Percentiles rank a stretch among this genome's conserved stretches.
phyloP scores from a whole-genome alignment of 495 filamentous ascomycete genomes.

The Zalerion maritima region DNA sequence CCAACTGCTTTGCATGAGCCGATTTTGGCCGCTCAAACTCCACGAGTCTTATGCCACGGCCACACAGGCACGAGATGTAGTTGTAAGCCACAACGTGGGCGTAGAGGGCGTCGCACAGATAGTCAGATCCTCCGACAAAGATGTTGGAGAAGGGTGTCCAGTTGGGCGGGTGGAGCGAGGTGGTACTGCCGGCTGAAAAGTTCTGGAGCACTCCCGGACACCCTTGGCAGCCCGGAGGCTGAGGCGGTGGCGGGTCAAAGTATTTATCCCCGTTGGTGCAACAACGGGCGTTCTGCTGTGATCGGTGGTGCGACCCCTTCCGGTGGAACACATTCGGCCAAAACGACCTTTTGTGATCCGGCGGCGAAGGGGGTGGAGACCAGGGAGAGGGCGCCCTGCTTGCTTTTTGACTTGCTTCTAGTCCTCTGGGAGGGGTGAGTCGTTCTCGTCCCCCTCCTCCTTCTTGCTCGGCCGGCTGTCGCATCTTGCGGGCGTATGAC shows the following conservation, averaged over 20 bases:
- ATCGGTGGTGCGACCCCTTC: slow-evolving; percentile 7
- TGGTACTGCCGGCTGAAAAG: slow-evolving; percentile 6
- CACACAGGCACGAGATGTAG: slow-evolving; percentile 37
- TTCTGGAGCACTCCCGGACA: no score
- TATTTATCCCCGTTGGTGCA: slow-evolving; percentile 3
- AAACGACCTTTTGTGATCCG: slow-evolving; percentile 10
- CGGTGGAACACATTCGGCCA: slow-evolving; percentile 14
- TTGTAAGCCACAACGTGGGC: slow-evolving; percentile 49
- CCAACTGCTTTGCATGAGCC: no score
- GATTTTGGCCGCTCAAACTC: no score
- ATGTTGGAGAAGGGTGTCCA: slow-evolving; percentile 40
- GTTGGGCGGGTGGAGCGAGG: slow-evolving; percentile 10
- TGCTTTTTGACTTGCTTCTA: slow-evolving; percentile 14
- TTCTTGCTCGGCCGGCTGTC: no score
- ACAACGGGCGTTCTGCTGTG: slow-evolving; percentile 5
- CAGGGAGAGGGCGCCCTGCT: slow-evolving; percentile 9
- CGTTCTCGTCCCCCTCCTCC: no score
- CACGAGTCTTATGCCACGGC: no score
- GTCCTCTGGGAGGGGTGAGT: no score
- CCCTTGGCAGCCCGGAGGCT: no score
- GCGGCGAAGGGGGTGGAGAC: slow-evolving; percentile 3
- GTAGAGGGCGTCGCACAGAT: slow-evolving; percentile 46
- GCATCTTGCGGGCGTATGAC: slow-evolving; percentile 26
- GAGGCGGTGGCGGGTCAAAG: slow-evolving; percentile 2
- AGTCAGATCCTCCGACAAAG: slow-evolving; percentile 40